These are phyloP conservation scores for Aotearoamyces nothofagi DNA, from an alignment of 2,329 filamentous ascomycete species.

Conservation along the genomic window DNA sequence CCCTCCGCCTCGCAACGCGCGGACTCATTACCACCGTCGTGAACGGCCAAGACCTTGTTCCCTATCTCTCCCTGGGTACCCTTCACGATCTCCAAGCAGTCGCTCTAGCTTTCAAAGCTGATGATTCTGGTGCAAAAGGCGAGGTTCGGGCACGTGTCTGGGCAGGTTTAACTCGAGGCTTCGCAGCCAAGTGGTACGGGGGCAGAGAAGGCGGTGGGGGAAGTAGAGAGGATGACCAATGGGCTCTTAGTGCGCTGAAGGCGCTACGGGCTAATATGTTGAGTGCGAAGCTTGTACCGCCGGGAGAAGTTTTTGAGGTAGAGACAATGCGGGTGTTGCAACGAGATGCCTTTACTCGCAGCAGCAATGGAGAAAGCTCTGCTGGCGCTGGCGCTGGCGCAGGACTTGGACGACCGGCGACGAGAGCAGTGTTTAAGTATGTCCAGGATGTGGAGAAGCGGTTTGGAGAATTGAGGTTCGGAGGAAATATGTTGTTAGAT, in stretches of 20 bases:
- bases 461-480: conserved; percentile 58
- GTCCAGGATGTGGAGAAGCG: conserved; percentile 54
- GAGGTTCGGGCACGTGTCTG: conserved; percentile 54
- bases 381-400: conserved; percentile 18
- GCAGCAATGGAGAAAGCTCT: conserved; percentile 11
- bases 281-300: conserved; percentile 55
- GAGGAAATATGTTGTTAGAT: conserved; percentile 58
- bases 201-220: conserved; percentile 24
- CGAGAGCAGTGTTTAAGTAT: conserved; percentile 53
- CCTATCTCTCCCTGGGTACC: conserved; percentile 56
- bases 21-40: conserved; percentile 63
- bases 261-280: conserved; percentile 52
- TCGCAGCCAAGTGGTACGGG: conserved; percentile 45
- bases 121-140: conserved; percentile 49
- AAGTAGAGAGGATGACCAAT: conserved; percentile 34
- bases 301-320: conserved; percentile 61
- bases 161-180: conserved; percentile 44
- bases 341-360: conserved; percentile 43
- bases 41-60: conserved; percentile 60
- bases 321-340: conserved; percentile 54
- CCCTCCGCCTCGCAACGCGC: conserved; percentile 52
- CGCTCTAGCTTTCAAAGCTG: conserved; percentile 57
- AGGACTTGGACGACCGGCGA: conserved; percentile 48
- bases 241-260: conserved; percentile 54
- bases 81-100: conserved; percentile 62